Evolutionary conservation across 352 stramenopile genomes (phyloP).

Genomic region (Globisporangium paddicum): DNA sequence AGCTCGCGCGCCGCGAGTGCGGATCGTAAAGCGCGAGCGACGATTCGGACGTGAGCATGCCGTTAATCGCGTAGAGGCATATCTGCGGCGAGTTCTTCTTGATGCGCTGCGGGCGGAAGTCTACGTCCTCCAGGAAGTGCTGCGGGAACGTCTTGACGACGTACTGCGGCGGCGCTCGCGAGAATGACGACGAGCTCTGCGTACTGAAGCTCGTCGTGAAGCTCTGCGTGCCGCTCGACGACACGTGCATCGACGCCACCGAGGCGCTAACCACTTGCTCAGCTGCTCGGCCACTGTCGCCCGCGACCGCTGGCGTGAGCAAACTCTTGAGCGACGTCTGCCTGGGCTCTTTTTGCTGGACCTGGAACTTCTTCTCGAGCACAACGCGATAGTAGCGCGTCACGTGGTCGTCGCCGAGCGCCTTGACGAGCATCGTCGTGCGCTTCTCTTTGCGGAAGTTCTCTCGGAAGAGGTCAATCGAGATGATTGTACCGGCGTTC

Average conservation of each 20-base stretch:
- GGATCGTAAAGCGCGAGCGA: conserved; percentile 70
- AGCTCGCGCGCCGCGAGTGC: conserved; percentile 34
- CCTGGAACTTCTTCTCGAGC: conserved; percentile 71
- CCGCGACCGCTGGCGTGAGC: neutral
- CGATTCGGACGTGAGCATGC: conserved; percentile 58
- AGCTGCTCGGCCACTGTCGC: neutral
- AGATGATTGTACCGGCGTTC: conserved; percentile 51
- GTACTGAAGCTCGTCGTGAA: conserved; percentile 12
- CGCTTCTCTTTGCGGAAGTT: conserved; percentile 69
- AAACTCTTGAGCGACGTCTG: conserved; percentile 9
- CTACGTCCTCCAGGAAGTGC: conserved; percentile 80
- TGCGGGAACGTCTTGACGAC: conserved; percentile 83
- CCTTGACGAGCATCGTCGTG: conserved; percentile 84
- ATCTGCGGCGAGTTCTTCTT: conserved; percentile 68
- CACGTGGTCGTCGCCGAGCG: conserved; percentile 33
- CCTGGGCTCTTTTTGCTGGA: conserved; percentile 18
- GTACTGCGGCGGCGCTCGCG: conserved; percentile 21
- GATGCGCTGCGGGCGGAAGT: conserved; percentile 81
- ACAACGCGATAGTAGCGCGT: conserved; percentile 78
- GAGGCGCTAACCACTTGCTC: neutral
- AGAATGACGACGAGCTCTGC: neutral
- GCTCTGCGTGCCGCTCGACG: conserved; percentile 9
- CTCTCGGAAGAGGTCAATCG: conserved; percentile 75
- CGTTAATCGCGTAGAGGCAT: conserved; percentile 73
- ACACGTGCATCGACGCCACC: conserved; percentile 12